These are phyloP conservation scores for Solanum infundibuliforme DNA, from an alignment of 257 asterid species.

Conservation along the genomic window DNA sequence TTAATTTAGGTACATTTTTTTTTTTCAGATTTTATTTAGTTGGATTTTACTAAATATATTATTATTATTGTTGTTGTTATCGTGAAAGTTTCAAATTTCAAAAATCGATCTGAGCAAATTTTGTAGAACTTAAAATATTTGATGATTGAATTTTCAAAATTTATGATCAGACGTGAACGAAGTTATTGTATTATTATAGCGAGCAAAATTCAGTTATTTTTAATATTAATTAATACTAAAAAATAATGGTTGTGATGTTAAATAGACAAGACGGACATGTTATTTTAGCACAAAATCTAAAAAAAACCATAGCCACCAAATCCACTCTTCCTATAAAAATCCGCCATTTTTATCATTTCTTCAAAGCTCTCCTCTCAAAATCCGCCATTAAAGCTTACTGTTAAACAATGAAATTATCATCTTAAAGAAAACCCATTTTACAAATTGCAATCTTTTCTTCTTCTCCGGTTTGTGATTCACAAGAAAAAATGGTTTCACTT, in stretches of 20 bases:
- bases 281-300: not conserved
- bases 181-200: too few relatives aligned
- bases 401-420: not conserved
- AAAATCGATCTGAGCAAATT: too few relatives aligned
- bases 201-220: too few relatives aligned
- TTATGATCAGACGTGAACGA: too few relatives aligned
- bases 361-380: not conserved
- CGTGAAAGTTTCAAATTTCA: too few relatives aligned
- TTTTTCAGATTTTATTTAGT: too few relatives aligned
- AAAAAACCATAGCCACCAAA: not conserved
- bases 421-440: not conserved
- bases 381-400: not conserved
- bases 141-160: accelerated
- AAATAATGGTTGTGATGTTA: not conserved
- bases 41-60: too few relatives aligned
- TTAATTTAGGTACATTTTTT: too few relatives aligned
- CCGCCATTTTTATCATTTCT: slow-evolving; percentile 19
- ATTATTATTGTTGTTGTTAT: too few relatives aligned
- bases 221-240: too few relatives aligned
- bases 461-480: slow-evolving; percentile 7
- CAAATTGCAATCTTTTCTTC: not conserved
- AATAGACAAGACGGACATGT: not conserved
- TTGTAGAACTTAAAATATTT: too few relatives aligned
- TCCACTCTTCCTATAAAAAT: slow-evolving; percentile 10
- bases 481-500: slow-evolving; percentile 37